Evolutionary conservation across 2,329 filamentous ascomycete genomes (phyloP).

Genomic region (Neoscytalidium dimidiatum): DNA sequence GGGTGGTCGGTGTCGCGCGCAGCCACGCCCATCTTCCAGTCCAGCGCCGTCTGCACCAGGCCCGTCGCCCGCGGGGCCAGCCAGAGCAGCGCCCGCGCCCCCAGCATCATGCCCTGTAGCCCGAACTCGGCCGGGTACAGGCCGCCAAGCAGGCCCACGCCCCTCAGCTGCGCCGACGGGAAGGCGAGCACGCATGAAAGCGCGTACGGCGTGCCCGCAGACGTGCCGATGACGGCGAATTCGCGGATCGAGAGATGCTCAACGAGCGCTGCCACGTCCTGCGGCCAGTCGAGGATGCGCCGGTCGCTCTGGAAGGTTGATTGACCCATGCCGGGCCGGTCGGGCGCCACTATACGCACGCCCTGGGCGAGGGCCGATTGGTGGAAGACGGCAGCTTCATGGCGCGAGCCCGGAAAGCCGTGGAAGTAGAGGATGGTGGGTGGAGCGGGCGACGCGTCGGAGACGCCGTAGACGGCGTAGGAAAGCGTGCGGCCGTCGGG

Average conservation of each 20-base stretch:
- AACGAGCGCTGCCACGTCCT: slow-evolving; percentile 45
- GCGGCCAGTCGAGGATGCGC: slow-evolving; percentile 43
- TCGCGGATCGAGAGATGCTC: slow-evolving; percentile 41
- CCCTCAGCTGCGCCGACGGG: slow-evolving; percentile 30
- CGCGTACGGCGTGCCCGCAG: slow-evolving; percentile 51
- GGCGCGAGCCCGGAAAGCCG: slow-evolving; percentile 45
- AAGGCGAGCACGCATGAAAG: slow-evolving; percentile 48
- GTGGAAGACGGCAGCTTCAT: slow-evolving; percentile 44
- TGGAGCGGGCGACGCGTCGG: slow-evolving; percentile 29
- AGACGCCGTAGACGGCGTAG: slow-evolving; percentile 50
- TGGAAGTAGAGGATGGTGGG: slow-evolving; percentile 45
- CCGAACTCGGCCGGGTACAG: slow-evolving; percentile 31
- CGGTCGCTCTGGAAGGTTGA: slow-evolving; percentile 42
- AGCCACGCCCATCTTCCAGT: slow-evolving; percentile 29
- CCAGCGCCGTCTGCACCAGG: slow-evolving; percentile 21
- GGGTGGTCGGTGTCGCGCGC: slow-evolving; percentile 28
- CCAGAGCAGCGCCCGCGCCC: slow-evolving; percentile 28
- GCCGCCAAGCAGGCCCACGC: slow-evolving; percentile 30
- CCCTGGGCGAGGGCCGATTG: slow-evolving; percentile 34
- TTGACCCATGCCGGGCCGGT: slow-evolving; percentile 48
- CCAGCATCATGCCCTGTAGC: slow-evolving; percentile 30
- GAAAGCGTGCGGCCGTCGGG: slow-evolving; percentile 43
- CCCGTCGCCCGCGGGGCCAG: slow-evolving; percentile 29
- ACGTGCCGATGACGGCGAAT: slow-evolving; percentile 49
- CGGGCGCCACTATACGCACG: slow-evolving; percentile 44